Evolutionary conservation across 768 basidiomycete species (phyloP), one percentile per base, ranked within the genome.

Genomic region (Xerocomellus intermedius): DNA sequence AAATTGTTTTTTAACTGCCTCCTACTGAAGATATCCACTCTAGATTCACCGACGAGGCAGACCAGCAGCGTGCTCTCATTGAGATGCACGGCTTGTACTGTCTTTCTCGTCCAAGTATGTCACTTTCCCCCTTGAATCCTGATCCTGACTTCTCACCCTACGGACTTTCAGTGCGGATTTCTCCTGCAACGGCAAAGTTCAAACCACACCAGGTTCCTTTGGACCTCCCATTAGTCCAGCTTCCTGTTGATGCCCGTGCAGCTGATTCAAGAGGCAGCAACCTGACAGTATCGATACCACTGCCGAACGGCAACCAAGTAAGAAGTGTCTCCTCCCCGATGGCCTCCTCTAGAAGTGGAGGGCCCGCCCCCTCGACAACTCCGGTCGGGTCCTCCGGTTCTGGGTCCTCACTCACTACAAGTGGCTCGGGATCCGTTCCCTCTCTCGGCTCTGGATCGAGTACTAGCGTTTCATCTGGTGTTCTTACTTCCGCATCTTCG

Each of bases 81-180:
- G 92, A 92, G 74, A 94, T 92, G 91, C 91, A 91, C 63, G 93
- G 92, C 12, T 76, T 94, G 13, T 94, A 94, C 65, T 93, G 92
- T 67, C 79, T 91, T 47, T 91, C 90, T 36, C 83, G 92, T 55
- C 93, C 92, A 44, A 94, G 91, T 93, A 71, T 59, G 89, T 79
- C 21, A 24, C 33, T 44, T 37, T 53, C 38, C 51, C 45, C 22
- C 33, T 50, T 37, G 32, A 42, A 24, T 49, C 19, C n/a, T 21
- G 38, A 24, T 55, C 50, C 50, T 50, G 26, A 28, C 19, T 50
- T 60, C 43, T 60, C 49, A 69, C 70, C 72, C 67, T 69, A 65
- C 70, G 47, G 72, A 64, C 39, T 45, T 54, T 17, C 63, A 93
- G 91, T 94, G 91, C 87, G 91, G 56, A 91, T 94, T 56, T 93